These are phyloP conservation scores for Prototheca stagnorum DNA, from an alignment of 163 green algal species.

Conservation along the genomic window DNA sequence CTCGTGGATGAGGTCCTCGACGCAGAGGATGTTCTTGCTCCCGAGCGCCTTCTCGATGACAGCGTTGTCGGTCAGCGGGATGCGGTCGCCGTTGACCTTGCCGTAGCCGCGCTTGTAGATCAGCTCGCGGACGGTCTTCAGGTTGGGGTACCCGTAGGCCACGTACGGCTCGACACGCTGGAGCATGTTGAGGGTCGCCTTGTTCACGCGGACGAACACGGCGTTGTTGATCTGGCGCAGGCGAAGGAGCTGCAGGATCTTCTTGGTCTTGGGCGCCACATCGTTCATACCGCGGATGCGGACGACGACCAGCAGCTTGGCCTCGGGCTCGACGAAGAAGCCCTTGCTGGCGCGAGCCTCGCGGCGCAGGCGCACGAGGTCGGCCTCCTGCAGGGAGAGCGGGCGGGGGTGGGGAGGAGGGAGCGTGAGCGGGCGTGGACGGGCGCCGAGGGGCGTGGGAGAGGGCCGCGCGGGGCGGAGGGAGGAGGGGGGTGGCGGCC, in stretches of 20 bases:
- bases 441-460: too few species aligned
- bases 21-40: conserved; percentile 91
- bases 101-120: conserved; percentile 99
- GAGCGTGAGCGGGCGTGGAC: neutral
- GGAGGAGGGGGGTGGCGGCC: neutral
- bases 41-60: conserved; percentile 55
- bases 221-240: conserved; percentile 96
- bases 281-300: conserved; percentile 93
- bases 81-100: conserved; percentile 84
- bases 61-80: conserved; percentile 80
- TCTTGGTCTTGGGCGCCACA: conserved; percentile 81
- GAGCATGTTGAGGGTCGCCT: conserved; percentile 93
- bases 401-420: neutral
- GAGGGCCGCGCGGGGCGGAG: too few species aligned
- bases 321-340: conserved; percentile 91
- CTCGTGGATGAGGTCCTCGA: conserved; percentile 98
- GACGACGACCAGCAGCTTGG: conserved; percentile 91
- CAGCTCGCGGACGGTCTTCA: conserved; percentile 96
- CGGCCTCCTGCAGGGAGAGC: conserved; percentile 72
- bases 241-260: conserved; percentile 95
- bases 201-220: conserved; percentile 96
- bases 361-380: conserved; percentile 80
- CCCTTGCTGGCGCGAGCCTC: conserved; percentile 70
- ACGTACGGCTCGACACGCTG: conserved; percentile 95
- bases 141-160: conserved; percentile 92